Percentiles rank a stretch among this genome's conserved stretches.
Evolutionary conservation across 768 basidiomycete species (phyloP).

Genomic region (Flagelloscypha sp.): DNA sequence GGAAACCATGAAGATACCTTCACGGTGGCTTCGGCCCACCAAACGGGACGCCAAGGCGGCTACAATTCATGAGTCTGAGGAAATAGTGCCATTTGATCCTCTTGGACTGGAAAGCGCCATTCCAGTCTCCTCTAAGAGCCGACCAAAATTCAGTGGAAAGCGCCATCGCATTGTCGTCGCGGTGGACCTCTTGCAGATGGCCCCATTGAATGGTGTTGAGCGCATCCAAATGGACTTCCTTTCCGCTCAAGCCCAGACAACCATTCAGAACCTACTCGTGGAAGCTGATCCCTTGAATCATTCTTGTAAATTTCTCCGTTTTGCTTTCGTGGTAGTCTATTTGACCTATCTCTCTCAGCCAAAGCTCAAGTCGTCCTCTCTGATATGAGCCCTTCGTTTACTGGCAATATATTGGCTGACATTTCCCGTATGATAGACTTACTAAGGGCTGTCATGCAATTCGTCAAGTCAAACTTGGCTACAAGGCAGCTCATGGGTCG

Average conservation of each 20-base stretch:
- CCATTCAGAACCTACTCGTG: slow-evolving; percentile 36
- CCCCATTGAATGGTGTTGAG: slow-evolving; percentile 63
- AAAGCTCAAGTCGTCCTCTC: slow-evolving; percentile 77
- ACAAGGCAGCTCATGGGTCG: slow-evolving; percentile 35
- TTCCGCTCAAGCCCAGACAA: slow-evolving; percentile 34
- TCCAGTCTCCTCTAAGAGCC: slow-evolving; percentile 10
- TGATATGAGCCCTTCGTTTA: slow-evolving; percentile 84
- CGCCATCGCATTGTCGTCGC: slow-evolving; percentile 55
- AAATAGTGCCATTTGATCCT: slow-evolving; percentile 30
- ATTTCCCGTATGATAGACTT: slow-evolving; percentile 63
- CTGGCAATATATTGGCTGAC: slow-evolving; percentile 64
- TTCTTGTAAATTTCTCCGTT: slow-evolving; percentile 14
- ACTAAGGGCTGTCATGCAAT: slow-evolving; percentile 63
- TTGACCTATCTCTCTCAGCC: slow-evolving; percentile 13
- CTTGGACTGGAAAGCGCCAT: slow-evolving; percentile 40
- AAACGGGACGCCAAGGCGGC: not conserved
- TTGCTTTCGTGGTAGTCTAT: slow-evolving; percentile 11
- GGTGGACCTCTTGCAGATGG: slow-evolving; percentile 72
- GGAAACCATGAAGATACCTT: slow-evolving; percentile 9
- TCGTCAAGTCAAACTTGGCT: slow-evolving; percentile 48
- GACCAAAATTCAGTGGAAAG: slow-evolving; percentile 7
- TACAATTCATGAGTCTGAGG: slow-evolving; percentile 9
- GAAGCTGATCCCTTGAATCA: slow-evolving; percentile 19
- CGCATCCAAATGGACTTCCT: slow-evolving; percentile 78
- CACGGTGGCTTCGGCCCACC: too few relatives aligned